These are phyloP conservation scores for Microstegium vimineum DNA, from an alignment of 176 grass and related monocot genomes.

Conservation along the genomic window DNA sequence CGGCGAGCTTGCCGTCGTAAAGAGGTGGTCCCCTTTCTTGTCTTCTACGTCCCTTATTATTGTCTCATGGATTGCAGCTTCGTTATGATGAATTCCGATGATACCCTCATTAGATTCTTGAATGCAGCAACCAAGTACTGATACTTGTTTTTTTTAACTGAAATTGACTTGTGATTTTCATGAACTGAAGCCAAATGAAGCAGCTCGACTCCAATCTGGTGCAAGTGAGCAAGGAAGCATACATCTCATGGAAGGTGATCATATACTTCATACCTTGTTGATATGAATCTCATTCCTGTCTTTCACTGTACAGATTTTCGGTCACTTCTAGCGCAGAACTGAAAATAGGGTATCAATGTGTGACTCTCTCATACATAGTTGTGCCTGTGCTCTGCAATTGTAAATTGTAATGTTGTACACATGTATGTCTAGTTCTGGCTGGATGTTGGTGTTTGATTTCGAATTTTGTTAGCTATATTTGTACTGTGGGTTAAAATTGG, in stretches of 20 bases:
- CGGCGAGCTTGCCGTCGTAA: slow-evolving; percentile 20
- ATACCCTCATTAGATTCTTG: background rate
- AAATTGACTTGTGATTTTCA: slow-evolving; percentile 18
- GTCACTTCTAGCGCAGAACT: background rate
- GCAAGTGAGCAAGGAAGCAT: slow-evolving; percentile 21
- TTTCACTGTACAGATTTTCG: background rate
- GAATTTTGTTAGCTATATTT: background rate
- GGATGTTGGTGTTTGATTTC: background rate
- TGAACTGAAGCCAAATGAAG: slow-evolving; percentile 37
- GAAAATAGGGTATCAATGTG: background rate
- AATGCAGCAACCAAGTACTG: background rate
- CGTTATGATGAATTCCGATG: background rate
- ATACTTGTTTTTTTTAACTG: background rate
- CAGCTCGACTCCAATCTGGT: slow-evolving; percentile 24
- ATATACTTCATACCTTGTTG: background rate
- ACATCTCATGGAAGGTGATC: slow-evolving; percentile 33
- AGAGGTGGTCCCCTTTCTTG: slow-evolving; percentile 32
- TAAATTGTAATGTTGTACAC: background rate
- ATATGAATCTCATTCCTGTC: background rate
- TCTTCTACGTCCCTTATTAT: background rate
- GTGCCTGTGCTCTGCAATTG: background rate
- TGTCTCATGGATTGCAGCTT: background rate
- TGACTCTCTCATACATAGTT: background rate
- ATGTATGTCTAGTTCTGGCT: background rate
- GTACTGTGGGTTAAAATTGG: background rate